Base-by-base conservation (phyloP, 495 filamentous ascomycete genomes). In the Hypomontagnella submonticulosa region DNA sequence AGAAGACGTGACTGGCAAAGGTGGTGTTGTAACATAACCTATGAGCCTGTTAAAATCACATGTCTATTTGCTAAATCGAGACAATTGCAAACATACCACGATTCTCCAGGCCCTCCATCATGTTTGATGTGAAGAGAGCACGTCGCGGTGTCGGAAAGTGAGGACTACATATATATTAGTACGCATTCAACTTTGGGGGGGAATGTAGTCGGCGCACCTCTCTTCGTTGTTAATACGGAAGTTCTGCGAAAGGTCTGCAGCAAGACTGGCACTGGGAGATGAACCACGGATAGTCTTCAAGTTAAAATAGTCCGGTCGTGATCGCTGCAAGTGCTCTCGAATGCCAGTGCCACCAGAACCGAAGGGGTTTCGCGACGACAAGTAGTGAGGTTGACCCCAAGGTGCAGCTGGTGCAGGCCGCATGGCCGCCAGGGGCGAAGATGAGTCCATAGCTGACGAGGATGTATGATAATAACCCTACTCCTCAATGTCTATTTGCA, bases 221-320 rank as follows among this genome's bases (percentile, higher is more conserved):
- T 89, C 88, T 73, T 97, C 93, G 57, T 80, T 86, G 65, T 84
- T 79, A 71, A 97, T 88, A 66, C 92, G 92, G 70, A 98, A 97
- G 81, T 97, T 99, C 74, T 96, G 92, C 42, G 93, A 97, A 67
- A 97, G 83, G 76, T 98, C 95, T 42, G 92, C 92, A 16, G 92
- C 94, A 62, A 99, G 79, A 70, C 91, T 95, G 2, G 92, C 87
- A 30, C 92, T 91, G 7, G 95, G 95, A 37, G 95, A 99, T 6
- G 95, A 96, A 20, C 92, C 92, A 51, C 87, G 87, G 57, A 92
- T 79, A 19, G 86, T 82, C 68, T 90, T 90, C 66, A 89, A 76
- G 62, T 80, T 84, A 80, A 96, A 96, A 79, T 94, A 97, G 67
- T 96, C 94, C 0, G 72, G 63, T 10, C 73, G 79, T 4, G 75